These are phyloP conservation scores for Monosporascus cannonballus DNA, from an alignment of 2,329 filamentous ascomycete species.

Conservation along the genomic window DNA sequence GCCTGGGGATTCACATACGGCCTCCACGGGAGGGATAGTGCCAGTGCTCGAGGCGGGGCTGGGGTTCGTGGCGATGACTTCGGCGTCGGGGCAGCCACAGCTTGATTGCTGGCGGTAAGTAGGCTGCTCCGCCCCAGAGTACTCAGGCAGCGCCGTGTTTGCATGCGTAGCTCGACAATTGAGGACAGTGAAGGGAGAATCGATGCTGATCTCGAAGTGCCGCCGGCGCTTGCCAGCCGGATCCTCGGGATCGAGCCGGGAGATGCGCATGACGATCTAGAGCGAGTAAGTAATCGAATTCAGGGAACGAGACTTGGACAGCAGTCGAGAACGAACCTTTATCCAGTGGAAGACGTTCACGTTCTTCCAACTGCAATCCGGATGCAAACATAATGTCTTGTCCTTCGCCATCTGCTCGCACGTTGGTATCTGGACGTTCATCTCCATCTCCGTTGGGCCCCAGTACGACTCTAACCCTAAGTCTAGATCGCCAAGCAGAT, in stretches of 20 bases:
- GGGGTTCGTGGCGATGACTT: constrained; percentile 45
- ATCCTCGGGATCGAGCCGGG: constrained; percentile 73
- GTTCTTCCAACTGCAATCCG: constrained; percentile 89
- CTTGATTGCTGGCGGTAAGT: constrained; percentile 41
- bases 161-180: constrained; percentile 90
- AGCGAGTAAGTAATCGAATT: constrained; percentile 1
- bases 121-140: constrained; percentile 51
- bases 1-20: constrained; percentile 18
- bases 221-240: constrained; percentile 65
- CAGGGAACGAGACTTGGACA: background rate
- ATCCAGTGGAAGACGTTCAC: constrained; percentile 96
- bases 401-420: constrained; percentile 81
- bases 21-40: constrained; percentile 36
- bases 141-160: constrained; percentile 80
- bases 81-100: constrained; percentile 50
- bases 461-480: constrained; percentile 65
- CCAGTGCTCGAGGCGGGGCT: constrained; percentile 61
- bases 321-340: constrained; percentile 54
- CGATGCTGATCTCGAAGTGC: constrained; percentile 94
- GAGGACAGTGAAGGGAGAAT: constrained; percentile 89
- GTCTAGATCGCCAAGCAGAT: constrained; percentile 75
- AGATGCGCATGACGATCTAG: constrained; percentile 87
- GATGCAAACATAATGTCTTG: constrained; percentile 61
- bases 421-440: constrained; percentile 85
- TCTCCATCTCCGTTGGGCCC: constrained; percentile 89